These are phyloP conservation scores for Dorcoceras hygrometricum DNA, from an alignment of 257 asterid species.

Conservation along the genomic window DNA sequence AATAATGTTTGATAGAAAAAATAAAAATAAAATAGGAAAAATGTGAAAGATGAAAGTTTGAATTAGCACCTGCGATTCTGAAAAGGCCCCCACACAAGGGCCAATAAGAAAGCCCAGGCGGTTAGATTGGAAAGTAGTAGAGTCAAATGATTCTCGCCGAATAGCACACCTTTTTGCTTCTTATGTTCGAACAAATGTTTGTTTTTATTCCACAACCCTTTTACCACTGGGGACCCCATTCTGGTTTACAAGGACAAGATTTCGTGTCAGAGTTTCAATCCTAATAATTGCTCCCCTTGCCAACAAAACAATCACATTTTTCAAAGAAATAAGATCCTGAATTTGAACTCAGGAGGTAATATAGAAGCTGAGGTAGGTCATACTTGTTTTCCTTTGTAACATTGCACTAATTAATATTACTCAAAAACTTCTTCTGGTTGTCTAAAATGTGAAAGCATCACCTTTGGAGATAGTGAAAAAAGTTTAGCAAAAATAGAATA, in stretches of 20 bases:
- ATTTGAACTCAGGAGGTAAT: not conserved
- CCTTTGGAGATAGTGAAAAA: no score
- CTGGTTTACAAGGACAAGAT: slow-evolving; percentile 52
- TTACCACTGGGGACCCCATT: slow-evolving; percentile 31
- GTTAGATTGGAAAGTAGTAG: slow-evolving; percentile 52
- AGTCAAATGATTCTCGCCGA: slow-evolving; percentile 43
- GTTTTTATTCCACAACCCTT: slow-evolving; percentile 43
- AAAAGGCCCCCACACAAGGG: slow-evolving; percentile 24
- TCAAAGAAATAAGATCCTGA: not conserved
- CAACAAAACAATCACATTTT: not conserved
- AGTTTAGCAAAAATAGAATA: no score
- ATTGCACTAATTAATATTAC: no score
- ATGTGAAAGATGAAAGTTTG: no score
- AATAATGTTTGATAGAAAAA: no score
- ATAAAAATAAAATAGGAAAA: no score
- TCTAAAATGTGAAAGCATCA: no score
- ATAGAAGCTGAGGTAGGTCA: no score
- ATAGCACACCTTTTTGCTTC: slow-evolving; percentile 33
- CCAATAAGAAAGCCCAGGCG: slow-evolving; percentile 56
- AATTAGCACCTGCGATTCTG: slow-evolving; percentile 24
- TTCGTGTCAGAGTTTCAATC: slow-evolving; percentile 36
- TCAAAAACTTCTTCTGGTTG: no score
- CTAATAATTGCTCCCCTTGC: slow-evolving; percentile 29
- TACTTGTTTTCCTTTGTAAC: no score
- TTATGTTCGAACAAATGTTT: slow-evolving; percentile 22